These are phyloP conservation scores for Dalbergia cochinchinensis DNA, from an alignment of 306 rosid genomes.

Conservation along the genomic window DNA sequence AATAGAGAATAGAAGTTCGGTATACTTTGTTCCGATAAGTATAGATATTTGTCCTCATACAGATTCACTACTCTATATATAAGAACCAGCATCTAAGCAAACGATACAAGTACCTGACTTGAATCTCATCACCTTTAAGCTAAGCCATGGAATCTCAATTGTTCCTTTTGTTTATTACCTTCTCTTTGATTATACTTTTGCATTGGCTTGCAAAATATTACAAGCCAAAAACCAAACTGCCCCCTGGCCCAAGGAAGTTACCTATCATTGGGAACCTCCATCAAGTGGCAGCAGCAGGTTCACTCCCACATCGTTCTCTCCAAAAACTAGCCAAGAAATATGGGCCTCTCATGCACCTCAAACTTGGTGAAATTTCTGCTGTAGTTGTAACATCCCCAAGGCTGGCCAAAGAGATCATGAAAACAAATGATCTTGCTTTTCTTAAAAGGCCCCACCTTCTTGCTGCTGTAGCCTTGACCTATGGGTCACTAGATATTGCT, in stretches of 20 bases:
- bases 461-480: neutral
- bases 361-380: conserved; percentile 32
- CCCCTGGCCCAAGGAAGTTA: conserved; percentile 39
- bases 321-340: neutral
- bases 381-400: conserved; percentile 26
- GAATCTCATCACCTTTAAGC: neutral
- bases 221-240: conserved; percentile 1
- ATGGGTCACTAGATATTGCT: neutral
- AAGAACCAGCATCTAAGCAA: neutral
- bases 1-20: too few relatives aligned
- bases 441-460: conserved; percentile 13
- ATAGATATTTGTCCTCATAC: too few relatives aligned
- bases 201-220: conserved; percentile 11
- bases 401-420: conserved; percentile 33
- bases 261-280: conserved; percentile 41
- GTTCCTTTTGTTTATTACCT: neutral
- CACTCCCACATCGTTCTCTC: conserved; percentile 20
- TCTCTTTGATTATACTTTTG: neutral
- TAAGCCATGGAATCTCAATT: conserved; percentile 10
- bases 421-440: conserved; percentile 35
- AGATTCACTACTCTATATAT: too few relatives aligned
- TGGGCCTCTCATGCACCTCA: conserved; percentile 18
- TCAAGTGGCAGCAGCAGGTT: conserved; percentile 1
- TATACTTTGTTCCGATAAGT: too few relatives aligned
- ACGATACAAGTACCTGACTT: neutral